Evolutionary conservation across 2,329 filamentous ascomycete genomes (phyloP).

Genomic region (Xylariomycetidae sp.): DNA sequence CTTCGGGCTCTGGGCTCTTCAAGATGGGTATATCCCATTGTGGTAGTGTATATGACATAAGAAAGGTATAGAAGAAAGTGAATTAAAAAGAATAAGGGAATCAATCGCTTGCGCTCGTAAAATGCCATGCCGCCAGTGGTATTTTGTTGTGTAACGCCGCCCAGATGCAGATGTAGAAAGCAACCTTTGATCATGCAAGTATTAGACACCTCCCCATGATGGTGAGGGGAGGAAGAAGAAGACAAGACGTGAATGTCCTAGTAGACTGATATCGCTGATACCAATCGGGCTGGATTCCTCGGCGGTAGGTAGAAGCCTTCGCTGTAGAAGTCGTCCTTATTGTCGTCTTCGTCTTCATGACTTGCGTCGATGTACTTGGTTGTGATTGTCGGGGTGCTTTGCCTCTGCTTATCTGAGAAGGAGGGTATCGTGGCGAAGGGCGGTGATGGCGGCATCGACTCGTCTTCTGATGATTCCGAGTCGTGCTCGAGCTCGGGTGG

Average conservation of each 20-base stretch:
- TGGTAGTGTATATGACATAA: conserved; percentile 1
- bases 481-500: conserved; percentile 69
- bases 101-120: conserved; percentile 23
- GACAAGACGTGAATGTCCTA: conserved; percentile 25
- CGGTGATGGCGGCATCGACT: conserved; percentile 68
- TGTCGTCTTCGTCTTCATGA: conserved; percentile 35
- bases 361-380: conserved; percentile 29
- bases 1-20: no score
- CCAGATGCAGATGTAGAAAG: conserved; percentile 30
- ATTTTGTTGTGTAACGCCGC: conserved; percentile 28
- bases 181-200: conserved; percentile 15
- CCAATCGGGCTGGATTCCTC: conserved; percentile 45
- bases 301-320: conserved; percentile 51
- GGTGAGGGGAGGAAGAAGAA: conserved; percentile 24
- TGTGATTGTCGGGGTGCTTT: conserved; percentile 30
- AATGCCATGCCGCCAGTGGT: conserved; percentile 29
- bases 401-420: conserved; percentile 56
- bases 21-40: background rate
- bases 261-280: conserved; percentile 55
- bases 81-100: conserved; percentile 5
- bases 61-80: conserved; percentile 14
- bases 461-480: conserved; percentile 67
- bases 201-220: conserved; percentile 14
- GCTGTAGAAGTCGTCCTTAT: conserved; percentile 40
- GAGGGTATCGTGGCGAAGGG: conserved; percentile 51